Evolutionary conservation across 75 land plant genomes (phyloP).

Genomic region (Cunninghamia lanceolata): DNA sequence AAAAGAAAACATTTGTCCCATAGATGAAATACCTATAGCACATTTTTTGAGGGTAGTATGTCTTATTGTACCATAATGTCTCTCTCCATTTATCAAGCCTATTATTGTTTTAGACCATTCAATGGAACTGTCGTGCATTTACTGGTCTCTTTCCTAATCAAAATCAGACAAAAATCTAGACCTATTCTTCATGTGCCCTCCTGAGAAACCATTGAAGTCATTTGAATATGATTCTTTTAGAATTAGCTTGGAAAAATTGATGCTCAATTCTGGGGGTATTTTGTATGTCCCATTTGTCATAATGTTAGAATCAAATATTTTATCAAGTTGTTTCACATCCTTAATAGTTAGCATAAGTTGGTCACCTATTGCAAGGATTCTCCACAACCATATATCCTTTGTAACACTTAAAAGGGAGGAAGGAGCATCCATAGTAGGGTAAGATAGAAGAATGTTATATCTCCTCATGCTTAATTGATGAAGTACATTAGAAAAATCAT

Average conservation of each 20-base stretch:
- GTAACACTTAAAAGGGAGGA: conserved; percentile 50
- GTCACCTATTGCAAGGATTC: conserved; percentile 54
- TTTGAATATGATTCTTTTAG: conserved; percentile 6
- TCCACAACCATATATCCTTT: too few species aligned
- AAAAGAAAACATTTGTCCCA: too few species aligned
- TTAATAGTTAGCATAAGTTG: conserved; percentile 14
- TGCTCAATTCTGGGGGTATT: not conserved
- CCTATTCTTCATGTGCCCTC: conserved; percentile 6
- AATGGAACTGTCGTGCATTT: not conserved
- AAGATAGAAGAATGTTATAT: conserved; percentile 70
- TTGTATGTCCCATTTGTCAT: too few species aligned
- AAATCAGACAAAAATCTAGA: too few species aligned
- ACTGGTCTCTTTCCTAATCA: not conserved
- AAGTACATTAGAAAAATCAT: conserved; percentile 69
- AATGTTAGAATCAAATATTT: too few species aligned
- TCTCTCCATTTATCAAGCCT: not conserved
- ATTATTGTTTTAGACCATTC: not conserved
- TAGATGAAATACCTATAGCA: too few species aligned
- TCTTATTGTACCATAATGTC: too few species aligned
- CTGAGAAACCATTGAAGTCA: too few species aligned
- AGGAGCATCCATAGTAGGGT: conserved; percentile 44
- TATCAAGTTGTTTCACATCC: too few species aligned
- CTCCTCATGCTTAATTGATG: conserved; percentile 70
- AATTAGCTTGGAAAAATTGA: not conserved
- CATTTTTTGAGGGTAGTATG: too few species aligned